Base-by-base conservation (phyloP, 140 eudicot genomes). In the Flaveria floridana region DNA sequence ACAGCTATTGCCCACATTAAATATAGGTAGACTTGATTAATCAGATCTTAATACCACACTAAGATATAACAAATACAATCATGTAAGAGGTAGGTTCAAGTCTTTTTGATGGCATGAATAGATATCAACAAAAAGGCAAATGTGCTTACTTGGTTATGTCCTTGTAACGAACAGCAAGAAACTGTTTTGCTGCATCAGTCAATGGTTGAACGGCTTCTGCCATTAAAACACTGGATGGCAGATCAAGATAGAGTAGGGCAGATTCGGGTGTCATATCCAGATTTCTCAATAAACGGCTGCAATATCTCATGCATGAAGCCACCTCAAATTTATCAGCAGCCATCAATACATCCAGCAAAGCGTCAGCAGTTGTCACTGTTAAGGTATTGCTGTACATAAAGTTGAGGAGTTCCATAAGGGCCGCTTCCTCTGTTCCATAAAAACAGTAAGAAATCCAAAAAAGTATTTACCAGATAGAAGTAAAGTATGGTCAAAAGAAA, bases 291-390 rank as follows among this genome's bases (percentile, higher is more conserved):
- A 78, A 75, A 44, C 90, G 89, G 53, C 93, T 85, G 78, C 96
- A 89, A 73, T 83, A 78, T 74, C 96, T 75, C 96, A 85, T 89
- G 81, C 96, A 89, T 21, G 93, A 89, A 87, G 89, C 93, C 59
- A 89, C 96, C 82, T 87, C 93, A 73, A 83, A 89, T 70, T 89
- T 89, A 70, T 89, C 93, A 28, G 96, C 96, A 74, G 93, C 93
- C 93, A 89, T 89, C 70, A 89, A 74, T 8, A 89, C 93, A 76
- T 89, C 93, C 78, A 89, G 84, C 69, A 89, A 65, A n/a, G 81
- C 93, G 72, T 89, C 86, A 63, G 90, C 89, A 15, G 93, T 87
- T 30, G 80, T 83, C 3, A 78, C 84, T 7, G 84, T 80, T 72
- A 89, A 81, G 48, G 84, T 87, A 76, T 89, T 89, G 83, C 90